Conservation (phyloP, 2,329 filamentous ascomycete genomes). For the Aspergillus ruber region DNA sequence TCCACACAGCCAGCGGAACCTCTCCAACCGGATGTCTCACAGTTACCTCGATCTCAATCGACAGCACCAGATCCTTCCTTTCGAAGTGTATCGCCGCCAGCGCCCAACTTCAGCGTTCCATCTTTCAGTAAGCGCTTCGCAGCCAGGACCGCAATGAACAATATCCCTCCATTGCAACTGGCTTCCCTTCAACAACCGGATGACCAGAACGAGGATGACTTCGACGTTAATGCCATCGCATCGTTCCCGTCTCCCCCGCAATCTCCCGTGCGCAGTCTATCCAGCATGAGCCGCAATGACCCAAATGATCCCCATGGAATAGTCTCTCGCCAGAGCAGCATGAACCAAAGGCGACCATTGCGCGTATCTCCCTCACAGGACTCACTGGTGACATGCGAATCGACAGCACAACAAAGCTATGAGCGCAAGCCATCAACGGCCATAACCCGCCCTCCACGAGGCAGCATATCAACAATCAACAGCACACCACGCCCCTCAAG, state of each 20-base stretch:
- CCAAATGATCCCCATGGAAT: conserved; percentile 12
- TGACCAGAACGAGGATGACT: conserved; percentile 9
- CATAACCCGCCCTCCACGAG: conserved; percentile 12
- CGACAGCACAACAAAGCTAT: background rate
- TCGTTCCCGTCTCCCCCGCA: conserved; percentile 25
- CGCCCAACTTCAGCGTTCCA: conserved; percentile 39
- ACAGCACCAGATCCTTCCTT: conserved; percentile 18
- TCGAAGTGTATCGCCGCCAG: conserved; percentile 27
- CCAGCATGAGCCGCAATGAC: conserved; percentile 17
- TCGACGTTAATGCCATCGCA: conserved; percentile 10
- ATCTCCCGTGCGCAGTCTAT: conserved; percentile 23
- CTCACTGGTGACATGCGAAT: conserved; percentile 8
- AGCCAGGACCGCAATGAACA: conserved; percentile 11
- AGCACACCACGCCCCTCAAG: conserved; percentile 9
- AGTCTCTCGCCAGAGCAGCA: conserved; percentile 6
- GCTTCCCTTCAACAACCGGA: conserved; percentile 2
- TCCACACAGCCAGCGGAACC: conserved; percentile 6
- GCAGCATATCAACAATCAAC: conserved; percentile 4
- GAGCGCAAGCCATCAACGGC: conserved; percentile 1
- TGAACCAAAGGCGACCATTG: conserved; percentile 13
- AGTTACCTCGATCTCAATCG: conserved; percentile 16
- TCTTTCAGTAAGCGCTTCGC: conserved; percentile 35
- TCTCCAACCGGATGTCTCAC: conserved; percentile 11
- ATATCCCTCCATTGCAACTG: conserved; percentile 9
- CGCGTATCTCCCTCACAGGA: conserved; percentile 26